A percentile compares a stretch with the other conserved stretches of the same genome.
phyloP scores from a whole-genome alignment of 2,329 filamentous ascomycete genomes.

The Xylariales sp. region DNA sequence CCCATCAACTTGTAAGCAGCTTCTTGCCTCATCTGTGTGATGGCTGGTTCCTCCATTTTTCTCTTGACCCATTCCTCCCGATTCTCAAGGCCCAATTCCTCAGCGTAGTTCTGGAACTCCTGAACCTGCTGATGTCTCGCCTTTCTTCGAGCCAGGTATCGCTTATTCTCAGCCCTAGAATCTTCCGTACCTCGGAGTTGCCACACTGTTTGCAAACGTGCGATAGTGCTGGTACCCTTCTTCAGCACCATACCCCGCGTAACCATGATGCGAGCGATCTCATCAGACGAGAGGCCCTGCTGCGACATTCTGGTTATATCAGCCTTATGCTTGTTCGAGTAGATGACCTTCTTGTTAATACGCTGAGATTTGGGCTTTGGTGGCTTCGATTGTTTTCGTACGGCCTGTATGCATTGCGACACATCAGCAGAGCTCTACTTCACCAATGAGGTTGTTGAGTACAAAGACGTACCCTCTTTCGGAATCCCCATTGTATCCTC shows the following conservation, averaged over 20 bases:
- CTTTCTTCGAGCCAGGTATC: slow-evolving; percentile 7
- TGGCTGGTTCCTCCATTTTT: slow-evolving; percentile 10
- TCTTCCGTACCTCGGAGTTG: slow-evolving; percentile 4
- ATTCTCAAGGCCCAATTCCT: slow-evolving; percentile 6
- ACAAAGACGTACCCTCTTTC: slow-evolving; percentile 12
- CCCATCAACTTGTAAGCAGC: slow-evolving; percentile 6
- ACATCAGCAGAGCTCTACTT: background rate
- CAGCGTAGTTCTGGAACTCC: slow-evolving; percentile 9
- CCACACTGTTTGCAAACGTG: slow-evolving; percentile 16
- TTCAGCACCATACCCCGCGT: slow-evolving; percentile 16
- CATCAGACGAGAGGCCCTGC: slow-evolving; percentile 13
- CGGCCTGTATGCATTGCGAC: slow-evolving; percentile 8
- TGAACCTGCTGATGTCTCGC: slow-evolving; percentile 8
- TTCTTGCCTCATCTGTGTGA: slow-evolving; percentile 2
- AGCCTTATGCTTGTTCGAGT: slow-evolving; percentile 8
- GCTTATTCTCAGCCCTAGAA: slow-evolving; percentile 2
- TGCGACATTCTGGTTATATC: slow-evolving; percentile 16
- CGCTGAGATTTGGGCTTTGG: slow-evolving; percentile 12
- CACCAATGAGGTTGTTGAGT: background rate
- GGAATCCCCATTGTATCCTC: slow-evolving; percentile 15
- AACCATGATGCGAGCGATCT: slow-evolving; percentile 13
- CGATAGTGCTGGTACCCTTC: slow-evolving; percentile 15
- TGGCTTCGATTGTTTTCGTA: slow-evolving; percentile 14
- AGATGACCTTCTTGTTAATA: slow-evolving; percentile 2
- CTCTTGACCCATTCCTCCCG: slow-evolving; percentile 7